Evolutionary conservation across 179 eudicot genomes (phyloP).

Genomic region (Silene noctiflora): DNA sequence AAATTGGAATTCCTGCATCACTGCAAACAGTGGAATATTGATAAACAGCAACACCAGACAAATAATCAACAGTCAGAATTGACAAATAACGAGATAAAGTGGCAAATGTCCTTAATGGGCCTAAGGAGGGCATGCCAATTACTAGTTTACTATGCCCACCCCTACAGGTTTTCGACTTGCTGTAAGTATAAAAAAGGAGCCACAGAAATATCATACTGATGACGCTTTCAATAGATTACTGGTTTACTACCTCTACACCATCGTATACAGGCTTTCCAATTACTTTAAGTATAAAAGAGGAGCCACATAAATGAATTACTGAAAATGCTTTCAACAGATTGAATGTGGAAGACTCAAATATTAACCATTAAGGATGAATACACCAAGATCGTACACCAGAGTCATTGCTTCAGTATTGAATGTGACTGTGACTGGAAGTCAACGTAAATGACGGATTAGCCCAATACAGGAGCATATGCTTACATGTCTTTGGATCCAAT

Average conservation of each 20-base stretch:
- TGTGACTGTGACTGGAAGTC: background rate
- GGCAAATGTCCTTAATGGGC: background rate
- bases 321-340: too few relatives aligned
- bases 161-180: too few relatives aligned
- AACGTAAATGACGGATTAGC: background rate
- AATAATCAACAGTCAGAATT: background rate
- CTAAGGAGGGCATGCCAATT: too few relatives aligned
- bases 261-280: too few relatives aligned
- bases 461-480: slow-evolving; percentile 22
- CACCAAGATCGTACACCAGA: background rate
- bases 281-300: too few relatives aligned
- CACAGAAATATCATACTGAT: too few relatives aligned
- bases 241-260: too few relatives aligned
- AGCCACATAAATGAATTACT: too few relatives aligned
- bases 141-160: too few relatives aligned
- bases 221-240: too few relatives aligned
- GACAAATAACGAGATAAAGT: background rate
- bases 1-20: slow-evolving; percentile 60
- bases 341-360: too few relatives aligned
- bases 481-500: slow-evolving; percentile 82
- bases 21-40: slow-evolving; percentile 38
- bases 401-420: background rate
- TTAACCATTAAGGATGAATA: slow-evolving; percentile 2
- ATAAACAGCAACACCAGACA: slow-evolving; percentile 1
- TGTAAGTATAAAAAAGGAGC: too few relatives aligned